Percentiles rank a stretch among this genome's conserved stretches.
These are phyloP conservation scores for Secale cereale DNA, from an alignment of 176 grass and related monocot species.

Conservation along the genomic window DNA sequence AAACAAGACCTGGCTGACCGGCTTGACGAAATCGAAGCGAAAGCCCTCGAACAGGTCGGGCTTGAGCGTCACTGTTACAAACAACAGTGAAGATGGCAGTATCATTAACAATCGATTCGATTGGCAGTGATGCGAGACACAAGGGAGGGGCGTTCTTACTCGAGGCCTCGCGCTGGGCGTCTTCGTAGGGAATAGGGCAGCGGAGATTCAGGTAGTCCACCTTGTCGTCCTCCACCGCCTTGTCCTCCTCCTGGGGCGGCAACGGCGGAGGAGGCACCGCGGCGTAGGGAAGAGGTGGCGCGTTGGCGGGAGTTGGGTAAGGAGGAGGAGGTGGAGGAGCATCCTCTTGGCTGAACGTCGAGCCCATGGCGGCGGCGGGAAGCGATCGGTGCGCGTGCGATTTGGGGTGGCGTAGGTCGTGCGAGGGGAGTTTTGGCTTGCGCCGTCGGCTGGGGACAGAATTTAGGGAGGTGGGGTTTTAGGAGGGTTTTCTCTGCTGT, in stretches of 20 bases:
- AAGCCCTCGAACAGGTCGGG: constrained; percentile 59
- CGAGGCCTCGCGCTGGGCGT: constrained; percentile 56
- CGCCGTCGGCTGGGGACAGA: constrained; percentile 15
- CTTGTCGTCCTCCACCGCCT: constrained; percentile 42
- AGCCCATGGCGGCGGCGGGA: constrained; percentile 33
- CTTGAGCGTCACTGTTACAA: constrained; percentile 54
- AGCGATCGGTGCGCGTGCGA: neutral
- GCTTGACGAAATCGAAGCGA: constrained; percentile 45
- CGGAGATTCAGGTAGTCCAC: constrained; percentile 78
- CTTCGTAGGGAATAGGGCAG: constrained; percentile 58
- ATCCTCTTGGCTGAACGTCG: constrained; percentile 28
- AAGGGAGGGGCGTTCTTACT: constrained; percentile 38
- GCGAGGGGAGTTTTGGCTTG: constrained; percentile 7
- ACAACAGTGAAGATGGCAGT: neutral
- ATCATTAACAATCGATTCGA: constrained; percentile 2
- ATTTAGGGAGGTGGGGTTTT: constrained; percentile 27
- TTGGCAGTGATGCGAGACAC: neutral
- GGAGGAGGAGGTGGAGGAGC: neutral
- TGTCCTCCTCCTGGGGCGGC: constrained; percentile 5
- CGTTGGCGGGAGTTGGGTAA: neutral
- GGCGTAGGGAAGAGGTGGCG: neutral
- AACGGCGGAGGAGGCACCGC: neutral
- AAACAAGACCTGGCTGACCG: constrained; percentile 47
- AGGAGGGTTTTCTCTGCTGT: constrained; percentile 36
- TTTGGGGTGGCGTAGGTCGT: neutral